These are phyloP conservation scores for Aspergillus quadricinctus DNA, from an alignment of 2,329 filamentous ascomycete genomes.

Conservation along the genomic window DNA sequence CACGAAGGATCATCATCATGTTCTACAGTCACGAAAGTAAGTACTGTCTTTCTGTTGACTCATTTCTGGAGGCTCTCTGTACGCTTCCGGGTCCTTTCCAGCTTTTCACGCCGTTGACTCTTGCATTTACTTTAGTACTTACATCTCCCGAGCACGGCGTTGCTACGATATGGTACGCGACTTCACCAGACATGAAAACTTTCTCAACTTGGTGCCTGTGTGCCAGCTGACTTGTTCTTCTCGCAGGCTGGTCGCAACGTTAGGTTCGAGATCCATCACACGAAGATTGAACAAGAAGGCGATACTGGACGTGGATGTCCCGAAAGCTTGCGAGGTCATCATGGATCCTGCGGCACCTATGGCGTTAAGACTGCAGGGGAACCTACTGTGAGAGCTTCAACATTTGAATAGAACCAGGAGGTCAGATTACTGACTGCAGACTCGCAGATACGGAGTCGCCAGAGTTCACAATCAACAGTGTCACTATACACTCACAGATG, in stretches of 20 bases:
- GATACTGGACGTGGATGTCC: slow-evolving; percentile 82
- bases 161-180: slow-evolving; percentile 80
- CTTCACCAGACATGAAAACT: neutral
- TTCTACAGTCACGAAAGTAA: slow-evolving; percentile 95
- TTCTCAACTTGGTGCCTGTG: neutral
- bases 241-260: slow-evolving; percentile 80
- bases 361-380: slow-evolving; percentile 84
- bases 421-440: slow-evolving; percentile 1
- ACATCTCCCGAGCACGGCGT: slow-evolving; percentile 86
- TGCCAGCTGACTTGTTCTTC: neutral
- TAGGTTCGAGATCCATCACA: slow-evolving; percentile 66
- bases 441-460: slow-evolving; percentile 66
- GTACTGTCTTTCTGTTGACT: slow-evolving; percentile 25
- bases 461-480: slow-evolving; percentile 86
- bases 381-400: slow-evolving; percentile 59
- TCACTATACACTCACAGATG: slow-evolving; percentile 76
- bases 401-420: neutral
- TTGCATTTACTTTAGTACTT: slow-evolving; percentile 53
- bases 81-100: slow-evolving; percentile 16
- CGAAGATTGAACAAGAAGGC: slow-evolving; percentile 77
- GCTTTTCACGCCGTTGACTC: neutral
- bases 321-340: slow-evolving; percentile 85
- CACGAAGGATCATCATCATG: slow-evolving; percentile 50
- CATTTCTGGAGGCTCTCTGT: neutral
- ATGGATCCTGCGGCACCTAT: slow-evolving; percentile 79